These are phyloP conservation scores for Daedaleopsis nitida DNA, from an alignment of 768 basidiomycete species.

Conservation along the genomic window DNA sequence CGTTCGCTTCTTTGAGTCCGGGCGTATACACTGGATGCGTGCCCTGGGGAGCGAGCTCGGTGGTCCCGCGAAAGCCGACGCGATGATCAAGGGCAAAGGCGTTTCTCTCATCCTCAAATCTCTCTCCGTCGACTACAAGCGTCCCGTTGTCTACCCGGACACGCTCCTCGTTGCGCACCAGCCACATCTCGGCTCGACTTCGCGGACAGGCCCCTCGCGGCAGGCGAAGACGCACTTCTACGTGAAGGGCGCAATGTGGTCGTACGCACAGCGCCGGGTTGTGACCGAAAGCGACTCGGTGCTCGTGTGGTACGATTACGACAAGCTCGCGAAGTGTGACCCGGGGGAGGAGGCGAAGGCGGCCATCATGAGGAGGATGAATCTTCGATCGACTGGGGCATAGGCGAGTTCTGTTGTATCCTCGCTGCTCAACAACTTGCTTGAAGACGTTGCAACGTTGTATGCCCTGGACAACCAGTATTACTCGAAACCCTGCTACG, in stretches of 20 bases:
- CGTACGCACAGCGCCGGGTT: conserved; percentile 59
- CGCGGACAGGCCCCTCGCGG: conserved; percentile 2
- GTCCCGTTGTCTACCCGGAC: conserved; percentile 77
- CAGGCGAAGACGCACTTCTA: conserved; percentile 45
- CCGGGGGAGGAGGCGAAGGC: conserved; percentile 54
- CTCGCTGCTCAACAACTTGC: not conserved
- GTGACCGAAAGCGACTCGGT: conserved; percentile 67
- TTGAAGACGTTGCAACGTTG: too few relatives aligned
- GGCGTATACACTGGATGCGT: conserved; percentile 69
- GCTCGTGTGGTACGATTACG: conserved; percentile 81
- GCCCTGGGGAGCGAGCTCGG: conserved; percentile 60
- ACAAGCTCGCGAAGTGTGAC: conserved; percentile 60
- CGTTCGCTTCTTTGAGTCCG: conserved; percentile 72
- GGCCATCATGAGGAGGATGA: conserved; percentile 32
- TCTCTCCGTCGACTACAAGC: conserved; percentile 63
- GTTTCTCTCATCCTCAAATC: conserved; percentile 77
- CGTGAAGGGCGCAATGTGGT: conserved; percentile 59
- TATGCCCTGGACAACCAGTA: too few relatives aligned
- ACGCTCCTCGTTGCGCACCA: conserved; percentile 70
- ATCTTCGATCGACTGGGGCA: not conserved
- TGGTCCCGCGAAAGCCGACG: conserved; percentile 53
- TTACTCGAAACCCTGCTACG: too few relatives aligned
- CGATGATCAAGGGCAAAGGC: conserved; percentile 64
- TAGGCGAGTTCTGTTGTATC: not conserved
- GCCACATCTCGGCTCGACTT: conserved; percentile 35